Base-by-base conservation (phyloP, 805 yeast species). In the Lipomyces anomalus region DNA sequence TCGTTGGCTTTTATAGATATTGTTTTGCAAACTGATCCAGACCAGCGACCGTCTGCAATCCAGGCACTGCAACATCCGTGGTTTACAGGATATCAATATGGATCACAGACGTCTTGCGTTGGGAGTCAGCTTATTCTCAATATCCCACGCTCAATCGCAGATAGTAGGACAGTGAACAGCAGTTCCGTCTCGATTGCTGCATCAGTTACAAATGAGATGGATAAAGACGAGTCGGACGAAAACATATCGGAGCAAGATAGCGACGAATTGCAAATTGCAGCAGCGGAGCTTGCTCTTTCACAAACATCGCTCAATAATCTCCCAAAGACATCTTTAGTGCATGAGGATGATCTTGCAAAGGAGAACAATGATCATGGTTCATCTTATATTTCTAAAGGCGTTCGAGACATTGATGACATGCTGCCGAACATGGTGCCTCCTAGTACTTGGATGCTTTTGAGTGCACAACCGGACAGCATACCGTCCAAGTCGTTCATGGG, bases 51-150 rank as follows among this genome's bases (percentile, higher is more conserved):
- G 17, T 78, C 82, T 17, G 96, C 97, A 0, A 68, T 69, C 4
- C 77, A 75, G 44, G 97, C 97, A 0, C 69, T 90, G 38, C 61
- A 68, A 17, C 95, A 87, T 61, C 82, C 82, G 3, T 92, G 98
- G 98, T 69, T 90, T n/a, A 58, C 56, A 13, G 11, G 37, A 11
- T 11, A 7, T 9, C 11, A 18, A 13, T 22, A 7, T 22, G 16
- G 18, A 38, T n/a, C 13, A 33, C 17, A 16, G 30, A 9, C 13
- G 38, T 11, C 29, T 9, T 40, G n/a, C 22, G 28, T 13, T 23
- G 17, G 36, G 22, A 23, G 4, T 35, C 30, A 6, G 6, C 5
- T 5, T 20, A 18, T 5, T 11, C n/a, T 5, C 5, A 18, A 21
- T 29, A 9, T 13, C 11, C 30, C 30, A 21, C 17, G 17, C 23